Evolutionary conservation across 2,329 filamentous ascomycete genomes (phyloP), one percentile per base, ranked within the genome.

Genomic region (Penicillium digitatum): DNA sequence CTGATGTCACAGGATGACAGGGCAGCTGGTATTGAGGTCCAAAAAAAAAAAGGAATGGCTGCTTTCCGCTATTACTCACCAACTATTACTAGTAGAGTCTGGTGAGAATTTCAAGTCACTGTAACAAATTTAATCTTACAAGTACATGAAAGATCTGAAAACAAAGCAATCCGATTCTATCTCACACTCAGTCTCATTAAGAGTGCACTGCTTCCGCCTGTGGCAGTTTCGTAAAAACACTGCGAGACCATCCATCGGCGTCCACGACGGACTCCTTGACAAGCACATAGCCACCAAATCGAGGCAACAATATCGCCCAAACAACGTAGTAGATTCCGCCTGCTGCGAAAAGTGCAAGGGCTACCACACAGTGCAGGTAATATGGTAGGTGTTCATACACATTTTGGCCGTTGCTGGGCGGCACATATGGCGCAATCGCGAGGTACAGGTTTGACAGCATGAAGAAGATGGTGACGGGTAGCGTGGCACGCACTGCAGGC

Each of bases 221-320:
- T 8, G 81, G 79, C 57, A 74, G 67, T 54, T 67, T 75, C 2
- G 75, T 70, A 63, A 86, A 85, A 2, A 81, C 76, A 51, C 74
- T 82, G 31, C 81, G 74, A 61, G 84, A 83, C 85, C 85, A 87
- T 1, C 85, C 84, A 66, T 87, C 84, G 39, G 82, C 77, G 57
- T 84, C 81, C 8, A 86, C 69, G 2, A 78, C 68, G 0, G 73
- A 76, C 69, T 85, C 80, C 53, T 80, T 77, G 2, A 83, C 76
- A 10, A 88, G 74, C 62, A 82, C 76, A 63, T 87, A 76, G 16
- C 64, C 60, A 14, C 72, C 72, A 26, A 70, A 46, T 48, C 74
- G 72, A 0, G 80, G 80, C 56, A 81, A 55, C 7, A 81, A 46
- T 9, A 78, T 66, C 1, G 79, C 78, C 80, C 79, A 82, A 7